Evolutionary conservation across 306 rosid genomes (phyloP).

Genomic region (Astragalus glycyphyllos): DNA sequence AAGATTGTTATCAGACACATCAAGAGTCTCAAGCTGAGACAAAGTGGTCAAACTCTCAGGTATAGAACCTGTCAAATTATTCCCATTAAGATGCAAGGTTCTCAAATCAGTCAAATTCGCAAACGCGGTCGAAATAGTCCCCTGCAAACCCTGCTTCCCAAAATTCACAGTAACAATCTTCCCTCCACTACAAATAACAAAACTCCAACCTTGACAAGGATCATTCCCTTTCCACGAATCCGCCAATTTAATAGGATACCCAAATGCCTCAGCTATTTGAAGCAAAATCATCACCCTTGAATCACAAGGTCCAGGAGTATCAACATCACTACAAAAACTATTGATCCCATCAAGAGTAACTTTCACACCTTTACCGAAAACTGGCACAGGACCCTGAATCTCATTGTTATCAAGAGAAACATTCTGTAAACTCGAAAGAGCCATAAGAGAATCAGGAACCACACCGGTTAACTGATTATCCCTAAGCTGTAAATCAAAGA

Average conservation of each 20-base stretch:
- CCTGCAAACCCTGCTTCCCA: conserved; percentile 59
- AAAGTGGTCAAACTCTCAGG: conserved; percentile 60
- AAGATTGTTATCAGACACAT: conserved; percentile 74
- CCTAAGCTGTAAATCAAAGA: conserved; percentile 70
- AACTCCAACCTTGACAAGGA: conserved; percentile 67
- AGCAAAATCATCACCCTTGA: conserved; percentile 65
- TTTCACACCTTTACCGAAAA: conserved; percentile 46
- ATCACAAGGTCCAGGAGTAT: conserved; percentile 60
- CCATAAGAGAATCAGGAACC: conserved; percentile 62
- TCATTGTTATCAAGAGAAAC: conserved; percentile 66
- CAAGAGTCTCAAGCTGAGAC: conserved; percentile 65
- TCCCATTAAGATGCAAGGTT: conserved; percentile 55
- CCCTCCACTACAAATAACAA: conserved; percentile 49
- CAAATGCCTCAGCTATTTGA: conserved; percentile 56
- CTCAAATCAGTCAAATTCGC: conserved; percentile 65
- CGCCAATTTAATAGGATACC: conserved; percentile 61
- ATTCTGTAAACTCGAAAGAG: conserved; percentile 51
- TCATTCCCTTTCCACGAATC: conserved; percentile 66
- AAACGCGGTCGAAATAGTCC: conserved; percentile 77
- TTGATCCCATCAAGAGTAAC: conserved; percentile 51
- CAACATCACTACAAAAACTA: conserved; percentile 53
- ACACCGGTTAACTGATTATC: conserved; percentile 75
- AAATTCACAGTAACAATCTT: conserved; percentile 56
- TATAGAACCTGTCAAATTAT: conserved; percentile 70
- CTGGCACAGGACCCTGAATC: conserved; percentile 80